Conservation (phyloP, 179 eudicot genomes). For the Heliamphora pulchella region DNA sequence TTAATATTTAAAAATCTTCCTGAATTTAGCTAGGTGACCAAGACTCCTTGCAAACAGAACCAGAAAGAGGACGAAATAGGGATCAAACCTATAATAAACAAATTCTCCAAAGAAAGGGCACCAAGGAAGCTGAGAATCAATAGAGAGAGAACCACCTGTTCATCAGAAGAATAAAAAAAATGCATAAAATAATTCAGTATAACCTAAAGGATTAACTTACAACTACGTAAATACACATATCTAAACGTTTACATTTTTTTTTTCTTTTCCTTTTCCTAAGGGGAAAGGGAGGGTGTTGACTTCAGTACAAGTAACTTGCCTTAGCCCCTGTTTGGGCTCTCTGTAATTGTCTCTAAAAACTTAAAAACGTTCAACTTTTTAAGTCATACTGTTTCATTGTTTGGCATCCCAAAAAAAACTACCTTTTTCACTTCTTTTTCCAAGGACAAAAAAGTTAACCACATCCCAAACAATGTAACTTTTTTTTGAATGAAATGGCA, state of each 20-base stretch:
- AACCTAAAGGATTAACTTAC: not conserved
- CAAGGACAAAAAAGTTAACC: no score
- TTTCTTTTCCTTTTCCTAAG: not conserved
- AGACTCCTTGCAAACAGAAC: not conserved
- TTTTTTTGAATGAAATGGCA: no score
- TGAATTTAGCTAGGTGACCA: not conserved
- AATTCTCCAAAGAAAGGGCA: slow-evolving; percentile 41
- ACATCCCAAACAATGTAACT: no score
- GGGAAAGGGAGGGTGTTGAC: not conserved
- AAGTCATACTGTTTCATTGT: no score
- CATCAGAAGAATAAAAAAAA: slow-evolving; percentile 16
- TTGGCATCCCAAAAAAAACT: no score
- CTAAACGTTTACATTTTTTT: not conserved
- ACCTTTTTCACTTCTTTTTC: no score
- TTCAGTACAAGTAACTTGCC: not conserved
- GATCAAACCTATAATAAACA: slow-evolving; percentile 55
- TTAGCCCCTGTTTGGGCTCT: no score
- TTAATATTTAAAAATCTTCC: not conserved
- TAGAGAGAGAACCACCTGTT: slow-evolving; percentile 55
- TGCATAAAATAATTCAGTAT: not conserved
- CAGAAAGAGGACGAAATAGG: slow-evolving; percentile 6
- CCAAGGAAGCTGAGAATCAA: slow-evolving; percentile 51
- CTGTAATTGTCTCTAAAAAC: no score
- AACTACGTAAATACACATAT: not conserved
- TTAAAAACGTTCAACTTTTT: no score